Evolutionary conservation across 306 rosid species (phyloP).

Genomic region (Vigna radiata): DNA sequence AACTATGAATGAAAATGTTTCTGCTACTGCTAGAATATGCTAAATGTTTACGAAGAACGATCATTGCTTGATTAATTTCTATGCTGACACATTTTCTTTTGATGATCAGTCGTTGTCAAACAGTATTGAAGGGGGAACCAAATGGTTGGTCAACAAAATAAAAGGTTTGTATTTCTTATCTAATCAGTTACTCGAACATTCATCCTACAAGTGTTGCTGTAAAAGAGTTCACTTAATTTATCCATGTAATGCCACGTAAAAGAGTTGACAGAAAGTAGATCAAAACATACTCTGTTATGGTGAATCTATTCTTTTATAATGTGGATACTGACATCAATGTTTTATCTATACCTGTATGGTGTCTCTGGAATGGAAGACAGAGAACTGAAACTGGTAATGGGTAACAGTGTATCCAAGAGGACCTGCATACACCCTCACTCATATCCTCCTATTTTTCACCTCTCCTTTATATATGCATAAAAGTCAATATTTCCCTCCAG

Average conservation of each 20-base stretch:
- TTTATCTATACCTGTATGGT: conserved; percentile 1
- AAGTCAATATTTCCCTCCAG: background rate
- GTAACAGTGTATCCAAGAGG: background rate
- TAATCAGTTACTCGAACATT: conserved; percentile 1
- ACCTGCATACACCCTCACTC: background rate
- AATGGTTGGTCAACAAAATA: conserved; percentile 82
- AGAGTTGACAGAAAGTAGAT: conserved; percentile 7
- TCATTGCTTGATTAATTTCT: conserved; percentile 10
- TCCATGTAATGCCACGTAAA: conserved; percentile 2
- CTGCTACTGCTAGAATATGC: background rate
- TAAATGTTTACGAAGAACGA: conserved; percentile 18
- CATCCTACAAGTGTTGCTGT: conserved; percentile 1
- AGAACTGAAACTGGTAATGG: background rate
- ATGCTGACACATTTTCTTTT: conserved; percentile 40
- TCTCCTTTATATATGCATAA: background rate
- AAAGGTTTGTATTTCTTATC: conserved; percentile 66
- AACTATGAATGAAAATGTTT: conserved; percentile 20
- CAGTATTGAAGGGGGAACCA: conserved; percentile 83
- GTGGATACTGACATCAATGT: conserved; percentile 9
- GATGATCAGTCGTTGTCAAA: conserved; percentile 62
- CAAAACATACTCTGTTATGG: background rate
- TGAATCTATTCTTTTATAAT: background rate
- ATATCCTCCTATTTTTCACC: background rate
- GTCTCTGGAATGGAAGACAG: conserved; percentile 9
- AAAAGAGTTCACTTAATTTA: conserved; percentile 32